Evolutionary conservation across 345 rosid species (phyloP), one percentile per base, ranked within the genome.

Genomic region (Moricandia moricandioides): DNA sequence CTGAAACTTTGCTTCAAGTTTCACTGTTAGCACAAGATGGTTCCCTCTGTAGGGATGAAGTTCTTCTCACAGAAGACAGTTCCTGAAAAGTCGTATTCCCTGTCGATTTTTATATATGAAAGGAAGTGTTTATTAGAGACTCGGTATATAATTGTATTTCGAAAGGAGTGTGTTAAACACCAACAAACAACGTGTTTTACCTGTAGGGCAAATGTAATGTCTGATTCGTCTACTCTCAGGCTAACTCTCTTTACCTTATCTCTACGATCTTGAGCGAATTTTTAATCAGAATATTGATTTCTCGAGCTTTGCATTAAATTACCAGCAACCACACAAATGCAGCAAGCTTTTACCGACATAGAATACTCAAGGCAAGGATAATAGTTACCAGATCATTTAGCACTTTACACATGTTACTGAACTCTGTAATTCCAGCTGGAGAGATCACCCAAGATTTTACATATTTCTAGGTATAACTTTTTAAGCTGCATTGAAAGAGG

Each of bases 81-180:
- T 91, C 75, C 93, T 81, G 58, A 91, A 93, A 81, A 88, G 85
- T 34, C 96, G 91, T 74, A 87, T 78, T 57, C 92, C 97, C 96
- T 90, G 91, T 75, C 69, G 40, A 39, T 54, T 27, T 27, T 49
- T 3, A 18, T 8, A 8, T 52, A 8, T 17, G n/a, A 1, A 40
- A 2, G 47, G 5, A 10, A 40, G n/a, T 40, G 47, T 40, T 40
- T 40, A 47, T 13, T 14, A 47, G 18, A 47, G 21, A 49, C 55
- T 16, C 1, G 2, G 55, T 7, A 21, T 2, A 4, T 30, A 47
- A 12, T 31, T 61, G 16, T 45, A 7, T 47, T 18, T 8, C 33
- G n/a, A 17, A 35, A 35, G 39, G 7, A 58, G 17, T 39, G 45
- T 24, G 26, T 29, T 14, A 5, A 40, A 40, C 47, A 11, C 7